Base-by-base conservation (phyloP, 1,284 basidiomycete genomes). In the Kwoniella shivajii region DNA sequence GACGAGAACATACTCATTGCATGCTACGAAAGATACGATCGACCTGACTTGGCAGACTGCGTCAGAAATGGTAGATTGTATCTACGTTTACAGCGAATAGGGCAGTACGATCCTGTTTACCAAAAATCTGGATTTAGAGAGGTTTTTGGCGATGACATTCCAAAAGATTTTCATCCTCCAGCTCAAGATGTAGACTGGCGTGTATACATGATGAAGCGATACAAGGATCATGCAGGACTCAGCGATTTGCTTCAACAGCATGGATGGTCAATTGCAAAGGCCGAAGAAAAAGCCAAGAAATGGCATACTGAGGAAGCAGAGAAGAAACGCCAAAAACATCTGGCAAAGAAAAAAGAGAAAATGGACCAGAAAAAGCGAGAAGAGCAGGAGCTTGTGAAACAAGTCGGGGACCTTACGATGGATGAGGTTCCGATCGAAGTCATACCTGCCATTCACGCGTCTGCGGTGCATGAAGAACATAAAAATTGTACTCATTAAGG, bases 31-130 rank as follows among this genome's bases (percentile, higher is more conserved):
- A 24, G 22, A 11, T 18, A 43, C 9, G 41, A 34, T 4, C 31
- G 52, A 24, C 44, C 53, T 1, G 56, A 61, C 37, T 37, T 61
- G 6, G 60, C 60, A 14, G 48, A 57, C 9, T 57, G 56, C 37
- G 52, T 61, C 4, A 18, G 36, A 14, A 27, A 50, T 18, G 59
- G 59, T 4, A 37, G 49, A 39, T 31, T 49, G 16, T 61, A 57
- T 24, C 47, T 46, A 6, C 46, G 58, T 20, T 20, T 53, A 22
- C 33, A 33, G 6, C 44, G 33, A 6, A 53, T 60, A 10, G 33
- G 41, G 27, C 22, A 45, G 5, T 33, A 41, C 38, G 45, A 45
- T 30, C 18, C 7, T 13, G 27, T 41, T 22, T 24, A n/a, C 6
- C 37, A 26, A 9, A 54, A 54, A 26, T 22, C 11, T 18, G 42